These are phyloP conservation scores for Dionaea muscipula DNA, from an alignment of 179 eudicot species.

Conservation along the genomic window DNA sequence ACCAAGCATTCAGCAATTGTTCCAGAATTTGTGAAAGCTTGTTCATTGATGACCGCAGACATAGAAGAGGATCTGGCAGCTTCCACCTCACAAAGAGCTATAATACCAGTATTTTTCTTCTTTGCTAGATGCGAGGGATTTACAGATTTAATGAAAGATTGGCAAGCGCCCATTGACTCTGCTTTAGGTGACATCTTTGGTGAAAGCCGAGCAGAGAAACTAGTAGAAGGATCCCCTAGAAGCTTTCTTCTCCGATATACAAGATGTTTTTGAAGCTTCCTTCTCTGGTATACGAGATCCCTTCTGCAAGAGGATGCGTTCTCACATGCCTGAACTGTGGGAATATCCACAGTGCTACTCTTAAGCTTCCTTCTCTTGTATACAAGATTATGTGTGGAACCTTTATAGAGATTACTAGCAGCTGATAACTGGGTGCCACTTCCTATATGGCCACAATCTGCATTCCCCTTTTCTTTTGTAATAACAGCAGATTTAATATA, in stretches of 20 bases:
- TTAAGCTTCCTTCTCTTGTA: constrained; percentile 43
- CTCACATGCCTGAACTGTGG: constrained; percentile 13
- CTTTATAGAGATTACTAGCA: constrained; percentile 27
- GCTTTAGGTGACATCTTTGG: constrained; percentile 12
- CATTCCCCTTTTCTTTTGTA: constrained; percentile 15
- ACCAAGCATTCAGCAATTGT: constrained; percentile 24
- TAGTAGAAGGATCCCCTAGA: constrained; percentile 11
- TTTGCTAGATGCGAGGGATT: constrained; percentile 19
- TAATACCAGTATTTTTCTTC: constrained; percentile 15
- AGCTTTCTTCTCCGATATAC: too few species aligned
- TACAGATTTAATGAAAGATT: constrained; percentile 31
- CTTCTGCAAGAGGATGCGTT: constrained; percentile 16
- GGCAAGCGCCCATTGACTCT: constrained; percentile 23
- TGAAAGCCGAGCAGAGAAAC: constrained; percentile 16
- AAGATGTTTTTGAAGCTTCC: constrained; percentile 25
- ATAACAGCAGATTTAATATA: constrained; percentile 15
- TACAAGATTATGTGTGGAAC: constrained; percentile 35
- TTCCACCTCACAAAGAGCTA: constrained; percentile 19
- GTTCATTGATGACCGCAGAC: constrained; percentile 18
- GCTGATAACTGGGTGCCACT: constrained; percentile 41
- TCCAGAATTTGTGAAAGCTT: constrained; percentile 20
- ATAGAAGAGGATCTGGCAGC: constrained; percentile 16
- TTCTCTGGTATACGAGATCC: constrained; percentile 49
- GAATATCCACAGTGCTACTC: constrained; percentile 20
- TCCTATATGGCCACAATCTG: constrained; percentile 17